Conservation (phyloP, 306 rosid species). For the Carpinus fangiana region DNA sequence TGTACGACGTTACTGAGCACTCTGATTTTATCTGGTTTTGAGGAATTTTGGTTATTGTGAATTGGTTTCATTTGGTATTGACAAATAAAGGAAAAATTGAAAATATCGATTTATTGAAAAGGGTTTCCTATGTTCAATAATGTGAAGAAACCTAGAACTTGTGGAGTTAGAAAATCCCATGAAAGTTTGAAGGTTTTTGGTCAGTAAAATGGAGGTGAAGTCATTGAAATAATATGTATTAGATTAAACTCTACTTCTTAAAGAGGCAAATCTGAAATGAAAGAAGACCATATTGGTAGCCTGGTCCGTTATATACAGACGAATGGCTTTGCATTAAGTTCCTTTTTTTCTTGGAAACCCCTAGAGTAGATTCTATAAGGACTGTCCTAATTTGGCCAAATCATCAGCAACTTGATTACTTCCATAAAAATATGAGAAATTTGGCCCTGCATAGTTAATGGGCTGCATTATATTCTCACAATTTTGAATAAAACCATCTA, state of each 20-base stretch:
- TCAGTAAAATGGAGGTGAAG: neutral
- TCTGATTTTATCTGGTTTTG: constrained; percentile 13
- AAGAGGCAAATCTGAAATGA: neutral
- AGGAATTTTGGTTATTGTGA: constrained; percentile 11
- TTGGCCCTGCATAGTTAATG: neutral
- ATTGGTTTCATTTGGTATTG: constrained; percentile 1
- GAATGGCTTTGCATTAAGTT: neutral
- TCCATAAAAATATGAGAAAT: neutral
- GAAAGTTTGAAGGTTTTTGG: neutral
- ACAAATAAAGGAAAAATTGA: neutral
- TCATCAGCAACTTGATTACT: neutral
- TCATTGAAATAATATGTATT: neutral
- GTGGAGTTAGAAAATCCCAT: constrained; percentile 5
- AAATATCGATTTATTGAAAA: neutral
- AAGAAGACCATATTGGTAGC: neutral
- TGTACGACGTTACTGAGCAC: neutral
- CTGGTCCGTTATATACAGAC: neutral
- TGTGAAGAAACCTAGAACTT: constrained; percentile 12
- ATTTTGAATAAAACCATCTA: neutral
- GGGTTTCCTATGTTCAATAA: constrained; percentile 3
- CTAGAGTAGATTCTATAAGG: neutral
- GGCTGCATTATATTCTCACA: neutral
- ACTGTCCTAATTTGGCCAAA: neutral
- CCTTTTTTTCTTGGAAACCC: neutral
- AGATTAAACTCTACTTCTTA: neutral